Evolutionary conservation across 2,329 filamentous ascomycete genomes (phyloP), one percentile per base, ranked within the genome.

Genomic region (Furcasterigmium sp.): DNA sequence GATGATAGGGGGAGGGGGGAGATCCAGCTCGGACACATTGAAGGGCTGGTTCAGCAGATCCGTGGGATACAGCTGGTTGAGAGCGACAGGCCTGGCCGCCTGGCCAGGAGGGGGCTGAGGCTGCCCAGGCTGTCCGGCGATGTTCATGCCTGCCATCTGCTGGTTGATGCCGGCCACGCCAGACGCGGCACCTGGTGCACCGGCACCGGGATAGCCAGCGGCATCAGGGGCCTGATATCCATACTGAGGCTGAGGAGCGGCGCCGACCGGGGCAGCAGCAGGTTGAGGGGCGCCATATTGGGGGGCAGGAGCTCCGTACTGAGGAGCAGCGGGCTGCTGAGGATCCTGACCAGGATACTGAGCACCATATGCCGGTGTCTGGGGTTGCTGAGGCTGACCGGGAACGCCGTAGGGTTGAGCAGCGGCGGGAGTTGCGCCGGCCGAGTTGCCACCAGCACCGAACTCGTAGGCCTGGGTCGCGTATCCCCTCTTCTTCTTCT

Each of bases 381-480:
- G 63, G 8, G 39, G 29, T 4, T 29, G 21, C 55, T 63, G 68
- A 46, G 60, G 66, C 47, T 62, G 65, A 54, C 62, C 65, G 54
- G 63, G 66, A 40, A 62, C 65, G 59, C 67, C 75, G 64, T 67
- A 82, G 63, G 53, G 60, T 42, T 68, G 69, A 28, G 72, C 78
- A 42, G 62, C 63, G 44, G 63, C 68, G 57, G 52, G 63, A 43
- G 71, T 73, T 25, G 67, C 77, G 42, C 56, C 58, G 44, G 59
- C 64, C 43, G 85, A 82, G 75, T 97, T 97, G 59, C 87, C 87
- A 56, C 91, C 93, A 40, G 80, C 78, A 40, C 87, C 89, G 56
- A 97, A 93, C 46, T 95, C 91, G 65, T 95, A 98, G 37, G 91
- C 91, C 65, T 94, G 87, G 45, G 88, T 88, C 43, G 93, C 93